A percentile compares a stretch with the other conserved stretches of the same genome.
Conservation (phyloP, 768 basidiomycete species). For the Tulasnella sp. region DNA sequence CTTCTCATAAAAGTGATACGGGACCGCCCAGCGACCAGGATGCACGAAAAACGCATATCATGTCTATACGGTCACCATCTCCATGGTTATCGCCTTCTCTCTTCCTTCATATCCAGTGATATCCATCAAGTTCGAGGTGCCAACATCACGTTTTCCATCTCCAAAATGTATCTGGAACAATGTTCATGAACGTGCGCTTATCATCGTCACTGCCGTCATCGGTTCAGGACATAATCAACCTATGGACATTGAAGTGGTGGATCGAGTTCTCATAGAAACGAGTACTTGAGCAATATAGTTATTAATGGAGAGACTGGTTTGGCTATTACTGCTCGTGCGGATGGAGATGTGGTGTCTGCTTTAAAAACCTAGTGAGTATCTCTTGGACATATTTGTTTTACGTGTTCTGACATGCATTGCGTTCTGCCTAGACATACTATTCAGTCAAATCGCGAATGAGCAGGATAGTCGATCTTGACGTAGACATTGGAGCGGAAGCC, state of each 20-base stretch:
- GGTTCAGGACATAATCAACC: slow-evolving; percentile 62
- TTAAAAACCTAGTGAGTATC: slow-evolving; percentile 64
- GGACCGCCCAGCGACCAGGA: too few relatives aligned
- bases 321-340: slow-evolving; percentile 84
- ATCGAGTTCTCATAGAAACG: slow-evolving; percentile 74
- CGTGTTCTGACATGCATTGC: too few relatives aligned
- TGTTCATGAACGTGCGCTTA: slow-evolving; percentile 71
- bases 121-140: slow-evolving; percentile 81
- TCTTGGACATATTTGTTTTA: too few relatives aligned
- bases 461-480: slow-evolving; percentile 79
- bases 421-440: too few relatives aligned
- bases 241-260: slow-evolving; percentile 87
- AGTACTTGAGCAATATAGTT: slow-evolving; percentile 78
- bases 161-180: slow-evolving; percentile 93
- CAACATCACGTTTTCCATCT: slow-evolving; percentile 55
- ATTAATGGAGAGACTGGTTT: slow-evolving; percentile 86
- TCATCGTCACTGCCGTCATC: slow-evolving; percentile 93
- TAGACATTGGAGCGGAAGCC: slow-evolving; percentile 96
- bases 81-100: too few relatives aligned
- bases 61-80: too few relatives aligned
- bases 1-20: too few relatives aligned
- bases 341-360: slow-evolving; percentile 95
- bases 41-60: too few relatives aligned
- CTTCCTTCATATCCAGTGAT: too few relatives aligned
- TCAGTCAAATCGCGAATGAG: slow-evolving; percentile 24